These are phyloP conservation scores for Psophocarpus tetragonolobus DNA, from an alignment of 306 rosid species.

Conservation along the genomic window DNA sequence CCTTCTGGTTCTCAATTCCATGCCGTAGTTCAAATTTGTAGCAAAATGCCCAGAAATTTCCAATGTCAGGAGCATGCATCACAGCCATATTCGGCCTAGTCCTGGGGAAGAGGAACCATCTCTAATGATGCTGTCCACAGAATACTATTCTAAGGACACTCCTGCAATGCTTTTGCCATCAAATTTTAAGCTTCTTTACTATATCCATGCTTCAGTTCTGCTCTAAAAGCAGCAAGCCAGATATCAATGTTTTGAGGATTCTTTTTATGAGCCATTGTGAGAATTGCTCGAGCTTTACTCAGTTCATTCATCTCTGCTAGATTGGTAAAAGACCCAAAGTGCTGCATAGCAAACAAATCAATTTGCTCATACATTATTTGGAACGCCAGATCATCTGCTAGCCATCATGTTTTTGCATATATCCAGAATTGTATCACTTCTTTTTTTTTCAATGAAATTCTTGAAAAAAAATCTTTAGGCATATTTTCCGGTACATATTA, in stretches of 20 bases:
- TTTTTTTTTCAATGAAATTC: too few species aligned
- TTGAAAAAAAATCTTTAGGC: too few species aligned
- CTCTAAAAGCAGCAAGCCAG: conserved; percentile 93
- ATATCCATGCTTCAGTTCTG: conserved; percentile 76
- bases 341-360: too few species aligned
- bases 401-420: too few species aligned
- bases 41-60: conserved; percentile 87
- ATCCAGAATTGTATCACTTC: too few species aligned
- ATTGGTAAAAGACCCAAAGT: conserved; percentile 81
- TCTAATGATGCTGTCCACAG: conserved; percentile 89
- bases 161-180: conserved; percentile 95
- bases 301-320: conserved; percentile 84
- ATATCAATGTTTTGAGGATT: conserved; percentile 88
- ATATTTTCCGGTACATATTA: too few species aligned
- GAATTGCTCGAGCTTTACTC: conserved; percentile 91
- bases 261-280: conserved; percentile 83
- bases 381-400: too few species aligned
- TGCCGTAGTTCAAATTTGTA: conserved; percentile 92
- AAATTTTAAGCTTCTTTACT: conserved; percentile 83
- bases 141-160: conserved; percentile 83
- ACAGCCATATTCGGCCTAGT: conserved; percentile 87
- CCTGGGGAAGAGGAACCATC: conserved; percentile 96
- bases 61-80: conserved; percentile 86
- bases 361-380: too few species aligned
- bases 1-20: conserved; percentile 85